Conservation (phyloP, 345 rosid species). For the Mallotus nudiflorus region DNA sequence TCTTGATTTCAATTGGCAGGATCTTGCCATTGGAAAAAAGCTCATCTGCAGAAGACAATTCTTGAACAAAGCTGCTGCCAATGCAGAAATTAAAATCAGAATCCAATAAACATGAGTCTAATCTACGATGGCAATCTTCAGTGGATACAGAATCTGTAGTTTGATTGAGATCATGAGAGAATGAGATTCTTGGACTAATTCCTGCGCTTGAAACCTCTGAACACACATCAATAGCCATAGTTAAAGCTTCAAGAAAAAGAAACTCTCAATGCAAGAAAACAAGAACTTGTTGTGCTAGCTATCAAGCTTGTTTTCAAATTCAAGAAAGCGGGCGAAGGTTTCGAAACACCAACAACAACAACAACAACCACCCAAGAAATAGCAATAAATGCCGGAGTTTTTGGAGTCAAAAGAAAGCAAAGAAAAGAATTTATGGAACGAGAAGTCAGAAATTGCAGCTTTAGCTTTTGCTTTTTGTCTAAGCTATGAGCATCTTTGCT, state of each 20-base stretch:
- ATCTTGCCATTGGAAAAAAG: constrained; percentile 87
- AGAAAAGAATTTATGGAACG: constrained; percentile 16
- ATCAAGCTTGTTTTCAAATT: neutral
- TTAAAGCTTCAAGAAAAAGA: neutral
- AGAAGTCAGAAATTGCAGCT: constrained; percentile 63
- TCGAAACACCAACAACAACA: constrained; percentile 22
- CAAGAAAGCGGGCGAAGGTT: constrained; percentile 35
- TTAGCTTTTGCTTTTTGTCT: constrained; percentile 28
- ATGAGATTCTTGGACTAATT: constrained; percentile 73
- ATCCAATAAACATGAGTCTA: constrained; percentile 53
- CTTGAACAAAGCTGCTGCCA: constrained; percentile 43
- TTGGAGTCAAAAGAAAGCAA: constrained; percentile 28
- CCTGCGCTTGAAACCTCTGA: constrained; percentile 62
- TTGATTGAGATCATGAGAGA: constrained; percentile 63
- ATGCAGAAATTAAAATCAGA: constrained; percentile 72
- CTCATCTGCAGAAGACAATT: constrained; percentile 78
- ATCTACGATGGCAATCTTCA: constrained; percentile 29
- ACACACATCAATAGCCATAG: constrained; percentile 78
- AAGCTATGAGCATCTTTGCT: neutral
- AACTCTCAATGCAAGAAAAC: neutral
- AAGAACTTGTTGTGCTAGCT: too few species aligned
- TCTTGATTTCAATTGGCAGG: constrained; percentile 66
- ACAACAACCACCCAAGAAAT: neutral
- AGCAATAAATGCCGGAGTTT: constrained; percentile 23
- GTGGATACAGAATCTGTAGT: constrained; percentile 32